These are phyloP conservation scores for Tulasnella sp. DNA, from an alignment of 768 basidiomycete species.

Conservation along the genomic window DNA sequence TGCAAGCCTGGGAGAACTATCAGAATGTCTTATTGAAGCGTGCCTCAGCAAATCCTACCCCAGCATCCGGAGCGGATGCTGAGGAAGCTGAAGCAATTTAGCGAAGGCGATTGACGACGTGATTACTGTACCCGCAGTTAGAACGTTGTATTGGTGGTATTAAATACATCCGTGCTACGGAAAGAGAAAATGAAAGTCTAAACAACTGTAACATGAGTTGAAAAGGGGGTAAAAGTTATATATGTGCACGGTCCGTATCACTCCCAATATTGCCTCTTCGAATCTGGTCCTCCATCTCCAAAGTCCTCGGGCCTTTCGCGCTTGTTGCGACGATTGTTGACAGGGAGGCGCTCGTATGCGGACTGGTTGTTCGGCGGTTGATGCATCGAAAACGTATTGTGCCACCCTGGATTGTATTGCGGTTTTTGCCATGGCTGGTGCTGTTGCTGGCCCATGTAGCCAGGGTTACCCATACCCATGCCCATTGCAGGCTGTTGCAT, in stretches of 20 bases:
- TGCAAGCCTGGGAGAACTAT: slow-evolving; percentile 69
- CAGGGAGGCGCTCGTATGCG: slow-evolving; percentile 73
- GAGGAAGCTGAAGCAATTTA: slow-evolving; percentile 7
- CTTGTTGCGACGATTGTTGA: slow-evolving; percentile 73
- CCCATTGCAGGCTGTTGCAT: slow-evolving; percentile 1
- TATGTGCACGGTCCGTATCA: neutral
- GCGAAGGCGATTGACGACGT: neutral
- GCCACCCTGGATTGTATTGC: slow-evolving; percentile 37
- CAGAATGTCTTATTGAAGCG: slow-evolving; percentile 57
- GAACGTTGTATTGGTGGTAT: neutral
- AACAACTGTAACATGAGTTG: neutral
- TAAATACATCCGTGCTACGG: neutral
- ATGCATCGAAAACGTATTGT: slow-evolving; percentile 47
- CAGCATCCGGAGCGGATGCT: neutral
- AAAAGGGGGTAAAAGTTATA: neutral
- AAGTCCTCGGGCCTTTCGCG: slow-evolving; percentile 79
- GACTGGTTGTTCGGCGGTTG: slow-evolving; percentile 63
- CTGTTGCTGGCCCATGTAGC: neutral
- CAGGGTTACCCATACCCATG: slow-evolving; percentile 1
- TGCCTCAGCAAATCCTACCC: slow-evolving; percentile 18
- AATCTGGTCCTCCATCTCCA: slow-evolving; percentile 40
- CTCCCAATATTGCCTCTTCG: slow-evolving; percentile 62
- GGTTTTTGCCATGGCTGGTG: slow-evolving; percentile 17
- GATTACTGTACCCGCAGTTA: neutral
- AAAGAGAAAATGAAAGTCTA: neutral